Evolutionary conservation across 2,329 filamentous ascomycete genomes (phyloP).

Genomic region (Phialophora macrospora): DNA sequence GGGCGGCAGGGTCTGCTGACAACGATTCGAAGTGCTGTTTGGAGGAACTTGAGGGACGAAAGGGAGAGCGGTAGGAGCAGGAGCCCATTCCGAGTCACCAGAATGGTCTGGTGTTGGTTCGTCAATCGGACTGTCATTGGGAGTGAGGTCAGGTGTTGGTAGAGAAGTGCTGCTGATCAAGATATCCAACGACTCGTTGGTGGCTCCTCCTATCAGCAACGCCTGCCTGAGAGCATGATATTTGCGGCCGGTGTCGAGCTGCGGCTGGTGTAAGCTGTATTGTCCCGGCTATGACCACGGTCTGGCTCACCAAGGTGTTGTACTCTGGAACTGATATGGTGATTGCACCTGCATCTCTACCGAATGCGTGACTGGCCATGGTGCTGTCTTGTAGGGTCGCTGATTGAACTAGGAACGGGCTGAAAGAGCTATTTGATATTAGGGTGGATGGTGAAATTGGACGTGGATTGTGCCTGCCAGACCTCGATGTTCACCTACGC

Average conservation of each 20-base stretch:
- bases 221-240: constrained; percentile 28
- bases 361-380: constrained; percentile 10
- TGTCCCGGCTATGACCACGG: background rate
- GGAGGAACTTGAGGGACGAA: background rate
- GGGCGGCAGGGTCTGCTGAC: background rate
- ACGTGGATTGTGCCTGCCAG: background rate
- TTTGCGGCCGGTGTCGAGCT: constrained; percentile 19
- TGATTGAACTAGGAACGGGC: background rate
- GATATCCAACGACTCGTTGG: constrained; percentile 25
- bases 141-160: constrained; percentile 1
- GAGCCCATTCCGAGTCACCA: background rate
- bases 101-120: background rate
- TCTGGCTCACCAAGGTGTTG: constrained; percentile 18
- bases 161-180: constrained; percentile 22
- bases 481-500: background rate
- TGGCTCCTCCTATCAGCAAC: constrained; percentile 26
- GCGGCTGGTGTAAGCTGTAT: background rate
- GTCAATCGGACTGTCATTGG: background rate
- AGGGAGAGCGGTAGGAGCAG: background rate
- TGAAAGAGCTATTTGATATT: background rate
- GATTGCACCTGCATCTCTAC: constrained; percentile 8
- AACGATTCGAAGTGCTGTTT: background rate
- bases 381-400: background rate
- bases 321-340: constrained; percentile 27
- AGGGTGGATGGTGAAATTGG: background rate